Conservation (phyloP, 2,329 filamentous ascomycete species). For the Aspergillus aculeatinus region DNA sequence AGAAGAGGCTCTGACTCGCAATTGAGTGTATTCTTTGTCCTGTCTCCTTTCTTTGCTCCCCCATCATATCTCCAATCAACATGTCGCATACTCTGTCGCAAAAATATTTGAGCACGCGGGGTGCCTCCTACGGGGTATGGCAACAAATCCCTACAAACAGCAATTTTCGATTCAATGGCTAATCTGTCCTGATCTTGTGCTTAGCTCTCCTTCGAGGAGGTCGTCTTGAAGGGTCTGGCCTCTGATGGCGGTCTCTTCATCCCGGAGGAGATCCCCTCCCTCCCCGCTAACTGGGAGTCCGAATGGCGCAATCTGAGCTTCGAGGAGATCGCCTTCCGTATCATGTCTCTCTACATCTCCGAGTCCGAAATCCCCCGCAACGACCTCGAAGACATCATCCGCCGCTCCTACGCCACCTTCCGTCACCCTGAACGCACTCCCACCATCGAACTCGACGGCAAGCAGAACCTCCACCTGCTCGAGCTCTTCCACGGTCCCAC, state of each 20-base stretch:
- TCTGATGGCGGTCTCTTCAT: constrained; percentile 86
- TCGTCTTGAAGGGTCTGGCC: constrained; percentile 84
- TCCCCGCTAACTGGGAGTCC: constrained; percentile 24
- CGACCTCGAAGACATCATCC: constrained; percentile 80
- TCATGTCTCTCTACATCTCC: constrained; percentile 87
- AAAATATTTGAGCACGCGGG: constrained; percentile 35
- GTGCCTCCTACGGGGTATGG: constrained; percentile 33
- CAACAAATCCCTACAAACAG: background rate
- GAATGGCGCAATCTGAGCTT: constrained; percentile 30
- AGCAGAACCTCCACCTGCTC: constrained; percentile 74
- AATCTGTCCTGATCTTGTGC: background rate
- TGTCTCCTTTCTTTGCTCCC: background rate
- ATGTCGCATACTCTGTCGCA: constrained; percentile 33
- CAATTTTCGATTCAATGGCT: constrained; percentile 8
- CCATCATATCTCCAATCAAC: background rate
- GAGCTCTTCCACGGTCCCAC: constrained; percentile 97
- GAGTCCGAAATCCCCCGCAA: constrained; percentile 73
- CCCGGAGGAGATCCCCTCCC: constrained; percentile 56
- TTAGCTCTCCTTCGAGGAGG: constrained; percentile 78
- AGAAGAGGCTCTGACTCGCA: background rate
- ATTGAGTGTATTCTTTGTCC: constrained; percentile 1
- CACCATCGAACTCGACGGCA: constrained; percentile 69
- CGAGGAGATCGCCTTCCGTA: constrained; percentile 56
- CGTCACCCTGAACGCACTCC: constrained; percentile 76
- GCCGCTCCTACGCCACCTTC: constrained; percentile 86